Evolutionary conservation across 2,329 filamentous ascomycete genomes (phyloP).

Genomic region (Pyrenophora graminea): DNA sequence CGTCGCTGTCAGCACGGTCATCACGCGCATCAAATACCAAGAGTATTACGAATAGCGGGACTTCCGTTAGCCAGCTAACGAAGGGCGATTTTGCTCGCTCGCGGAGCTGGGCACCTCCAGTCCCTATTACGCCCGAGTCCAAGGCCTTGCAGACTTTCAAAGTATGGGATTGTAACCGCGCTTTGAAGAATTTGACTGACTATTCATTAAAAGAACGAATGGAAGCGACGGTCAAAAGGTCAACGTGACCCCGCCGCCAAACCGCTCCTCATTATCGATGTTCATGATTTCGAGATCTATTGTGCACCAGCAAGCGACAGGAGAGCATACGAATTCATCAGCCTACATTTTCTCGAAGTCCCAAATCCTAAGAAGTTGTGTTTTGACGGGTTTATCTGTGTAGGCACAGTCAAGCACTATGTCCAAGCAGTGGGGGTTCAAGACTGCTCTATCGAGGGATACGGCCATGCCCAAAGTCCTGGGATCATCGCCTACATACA

Average conservation of each 20-base stretch:
- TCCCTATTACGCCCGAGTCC: conserved; percentile 10
- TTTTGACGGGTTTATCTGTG: conserved; percentile 50
- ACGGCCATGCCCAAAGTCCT: conserved; percentile 57
- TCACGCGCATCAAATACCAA: not conserved
- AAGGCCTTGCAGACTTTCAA: conserved; percentile 13
- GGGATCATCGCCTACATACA: conserved; percentile 67
- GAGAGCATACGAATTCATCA: conserved; percentile 13
- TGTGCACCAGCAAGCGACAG: not conserved
- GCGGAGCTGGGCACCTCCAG: conserved; percentile 14
- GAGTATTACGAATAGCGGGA: not conserved
- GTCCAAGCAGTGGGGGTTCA: conserved; percentile 62
- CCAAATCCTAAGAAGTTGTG: conserved; percentile 17
- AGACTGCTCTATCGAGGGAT: conserved; percentile 68
- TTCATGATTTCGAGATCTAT: conserved; percentile 35
- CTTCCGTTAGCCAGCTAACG: not conserved
- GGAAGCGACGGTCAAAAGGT: not conserved
- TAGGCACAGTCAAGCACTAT: conserved; percentile 52
- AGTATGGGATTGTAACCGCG: not conserved
- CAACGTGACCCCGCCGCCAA: not conserved
- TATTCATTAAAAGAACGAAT: conserved; percentile 4
- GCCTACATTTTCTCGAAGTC: conserved; percentile 19
- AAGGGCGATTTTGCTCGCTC: conserved; percentile 18
- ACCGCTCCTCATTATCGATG: conserved; percentile 19
- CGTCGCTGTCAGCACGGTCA: not conserved
- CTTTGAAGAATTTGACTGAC: not conserved